Evolutionary conservation across 768 basidiomycete genomes (phyloP).

Genomic region (Lentinula sp.): DNA sequence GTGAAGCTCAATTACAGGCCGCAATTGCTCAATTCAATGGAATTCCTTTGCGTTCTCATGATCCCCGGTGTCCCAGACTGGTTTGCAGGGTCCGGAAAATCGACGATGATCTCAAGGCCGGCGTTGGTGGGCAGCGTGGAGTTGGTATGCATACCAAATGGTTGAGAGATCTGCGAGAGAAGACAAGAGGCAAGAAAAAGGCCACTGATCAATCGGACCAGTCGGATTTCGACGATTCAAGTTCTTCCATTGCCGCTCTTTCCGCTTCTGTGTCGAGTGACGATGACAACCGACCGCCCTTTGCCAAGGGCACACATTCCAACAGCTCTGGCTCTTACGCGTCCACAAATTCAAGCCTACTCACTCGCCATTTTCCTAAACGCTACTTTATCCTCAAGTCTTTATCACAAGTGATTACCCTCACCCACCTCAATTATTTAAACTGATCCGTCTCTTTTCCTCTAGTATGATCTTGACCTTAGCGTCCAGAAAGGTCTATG

Average conservation of each 20-base stretch:
- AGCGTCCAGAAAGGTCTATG: constrained; percentile 77
- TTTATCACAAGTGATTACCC: constrained; percentile 57
- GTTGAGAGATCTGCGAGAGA: constrained; percentile 57
- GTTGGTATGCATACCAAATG: constrained; percentile 80
- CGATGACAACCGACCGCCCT: constrained; percentile 23
- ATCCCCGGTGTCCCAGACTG: constrained; percentile 67
- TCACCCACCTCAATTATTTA: neutral
- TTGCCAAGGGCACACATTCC: constrained; percentile 27
- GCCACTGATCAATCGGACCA: constrained; percentile 2
- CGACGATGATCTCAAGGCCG: constrained; percentile 83
- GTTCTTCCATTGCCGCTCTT: neutral
- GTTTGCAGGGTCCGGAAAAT: constrained; percentile 78
- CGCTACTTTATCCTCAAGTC: constrained; percentile 95
- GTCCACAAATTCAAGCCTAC: constrained; percentile 80
- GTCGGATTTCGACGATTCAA: constrained; percentile 8
- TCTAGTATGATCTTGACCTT: constrained; percentile 69
- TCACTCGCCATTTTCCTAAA: constrained; percentile 70
- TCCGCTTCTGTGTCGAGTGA: constrained; percentile 34
- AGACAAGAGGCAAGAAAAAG: constrained; percentile 19
- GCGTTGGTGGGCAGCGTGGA: constrained; percentile 89
- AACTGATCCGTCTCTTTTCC: neutral
- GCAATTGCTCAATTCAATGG: constrained; percentile 78
- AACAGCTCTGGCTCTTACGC: constrained; percentile 65
- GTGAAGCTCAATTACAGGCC: constrained; percentile 48
- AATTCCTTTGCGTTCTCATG: constrained; percentile 56